Evolutionary conservation across 257 asterid genomes (phyloP), one percentile per base, ranked within the genome.

Genomic region (Solanum etuberosum): DNA sequence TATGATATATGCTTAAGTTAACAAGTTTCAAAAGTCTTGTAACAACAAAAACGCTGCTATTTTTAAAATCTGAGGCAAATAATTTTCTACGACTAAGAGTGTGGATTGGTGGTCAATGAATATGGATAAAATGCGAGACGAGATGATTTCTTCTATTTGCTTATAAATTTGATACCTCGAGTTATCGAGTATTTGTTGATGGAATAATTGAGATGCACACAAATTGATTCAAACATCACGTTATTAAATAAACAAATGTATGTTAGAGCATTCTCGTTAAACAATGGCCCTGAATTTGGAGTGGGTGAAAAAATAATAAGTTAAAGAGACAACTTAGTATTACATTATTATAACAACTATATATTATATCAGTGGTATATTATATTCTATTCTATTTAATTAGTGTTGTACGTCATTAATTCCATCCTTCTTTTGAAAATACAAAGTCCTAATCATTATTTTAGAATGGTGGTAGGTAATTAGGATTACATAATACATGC

Each of bases 401-500:
- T 20, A 29, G 61, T n/a, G 1, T 70, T 32, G 46, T 20, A 84
- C 63, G 87, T 84, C 87, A 84, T 46, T 63, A 63, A 18, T 25
- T 67, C 61, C 59, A 70, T 40, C 40, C 46, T 84, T 63, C 42
- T 25, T 84, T 84, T 84, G 76, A 65, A 38, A 67, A 40, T 42
- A 37, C 42, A 7, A 65, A 70, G 42, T 84, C 7, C 20, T 16
- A 10, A 23, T 51, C 73, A 77, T 85, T 34, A 85, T 77, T 85
- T 34, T 73, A 38, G 25, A 21, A 61, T n/a, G n/a, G 63, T 42
- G 83, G 88, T 80, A 38, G 88, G 83, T 83, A 59, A 32, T 73
- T 85, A 80, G 88, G 86, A 76, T 70, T 84, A 51, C 88, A 86
- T 73, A 76, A 89, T 73, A 57, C 89, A 61, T n/a, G 76, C 15